Conservation (phyloP, 768 basidiomycete species). For the Boletus barrowsii region DNA sequence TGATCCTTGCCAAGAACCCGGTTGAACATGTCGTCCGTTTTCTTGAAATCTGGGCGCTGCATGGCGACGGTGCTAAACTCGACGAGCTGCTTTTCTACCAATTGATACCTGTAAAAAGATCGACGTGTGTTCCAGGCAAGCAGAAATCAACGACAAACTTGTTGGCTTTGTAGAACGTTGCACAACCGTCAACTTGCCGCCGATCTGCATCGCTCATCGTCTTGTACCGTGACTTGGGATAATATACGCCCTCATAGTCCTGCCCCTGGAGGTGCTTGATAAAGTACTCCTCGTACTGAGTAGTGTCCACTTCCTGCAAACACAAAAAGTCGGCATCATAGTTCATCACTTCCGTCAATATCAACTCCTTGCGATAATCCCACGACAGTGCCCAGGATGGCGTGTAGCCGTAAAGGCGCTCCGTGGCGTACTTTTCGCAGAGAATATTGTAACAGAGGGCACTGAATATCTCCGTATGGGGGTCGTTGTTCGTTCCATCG, state of each 20-base stretch:
- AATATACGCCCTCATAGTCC: slow-evolving; percentile 89
- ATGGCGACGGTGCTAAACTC: slow-evolving; percentile 93
- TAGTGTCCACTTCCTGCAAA: slow-evolving; percentile 91
- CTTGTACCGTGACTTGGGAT: slow-evolving; percentile 89
- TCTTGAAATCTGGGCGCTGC: slow-evolving; percentile 91
- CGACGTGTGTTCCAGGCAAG: not conserved
- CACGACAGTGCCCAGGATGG: slow-evolving; percentile 96
- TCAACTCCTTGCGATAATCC: slow-evolving; percentile 88
- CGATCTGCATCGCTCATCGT: slow-evolving; percentile 88
- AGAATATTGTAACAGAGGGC: slow-evolving; percentile 93
- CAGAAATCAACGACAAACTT: slow-evolving; percentile 54
- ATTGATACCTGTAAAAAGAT: slow-evolving; percentile 62
- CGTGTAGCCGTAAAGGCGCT: slow-evolving; percentile 90
- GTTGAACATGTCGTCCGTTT: slow-evolving; percentile 99
- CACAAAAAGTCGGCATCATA: slow-evolving; percentile 89
- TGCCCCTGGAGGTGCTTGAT: slow-evolving; percentile 62
- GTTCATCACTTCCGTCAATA: slow-evolving; percentile 78
- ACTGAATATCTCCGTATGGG: slow-evolving; percentile 71
- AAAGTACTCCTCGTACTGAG: slow-evolving; percentile 92
- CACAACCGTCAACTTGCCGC: slow-evolving; percentile 91
- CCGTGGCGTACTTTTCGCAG: slow-evolving; percentile 86
- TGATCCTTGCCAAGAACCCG: slow-evolving; percentile 94
- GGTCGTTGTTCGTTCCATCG: slow-evolving; percentile 58
- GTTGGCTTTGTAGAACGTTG: slow-evolving; percentile 87
- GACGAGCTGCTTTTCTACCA: slow-evolving; percentile 90